These are phyloP conservation scores for Nemophila menziesii DNA, from an alignment of 257 asterid species.

Conservation along the genomic window DNA sequence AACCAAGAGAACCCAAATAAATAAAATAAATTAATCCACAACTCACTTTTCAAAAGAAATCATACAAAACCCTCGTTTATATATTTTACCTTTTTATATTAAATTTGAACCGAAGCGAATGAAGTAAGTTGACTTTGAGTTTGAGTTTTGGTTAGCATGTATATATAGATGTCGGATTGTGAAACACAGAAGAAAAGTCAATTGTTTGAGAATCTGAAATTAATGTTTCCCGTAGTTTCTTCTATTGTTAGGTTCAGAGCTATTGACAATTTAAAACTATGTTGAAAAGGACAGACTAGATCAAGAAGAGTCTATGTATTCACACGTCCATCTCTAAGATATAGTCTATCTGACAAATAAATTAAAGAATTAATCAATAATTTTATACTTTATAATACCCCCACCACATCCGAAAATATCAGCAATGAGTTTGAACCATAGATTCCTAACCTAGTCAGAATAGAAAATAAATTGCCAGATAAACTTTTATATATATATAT, in stretches of 20 bases:
- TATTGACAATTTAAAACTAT: background rate
- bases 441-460: too few species aligned
- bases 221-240: background rate
- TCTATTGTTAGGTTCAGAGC: background rate
- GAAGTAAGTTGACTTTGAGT: conserved; percentile 3
- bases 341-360: too few species aligned
- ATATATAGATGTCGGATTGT: background rate
- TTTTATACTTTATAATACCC: too few species aligned
- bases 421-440: background rate
- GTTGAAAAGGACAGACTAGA: background rate
- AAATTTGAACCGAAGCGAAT: background rate
- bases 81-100: background rate
- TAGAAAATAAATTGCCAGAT: too few species aligned
- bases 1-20: too few species aligned
- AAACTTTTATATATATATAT: too few species aligned
- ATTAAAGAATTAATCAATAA: too few species aligned
- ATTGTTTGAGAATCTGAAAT: conserved; percentile 1
- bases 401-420: too few species aligned
- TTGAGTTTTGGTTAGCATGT: background rate
- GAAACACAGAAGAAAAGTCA: conserved; percentile 6
- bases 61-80: too few species aligned
- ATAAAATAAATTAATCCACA: too few species aligned
- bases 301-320: background rate
- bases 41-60: too few species aligned
- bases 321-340: conserved; percentile 9